Evolutionary conservation across 352 stramenopile genomes (phyloP), one percentile per base, ranked within the genome.

Genomic region (Globisporangium ultimum): DNA sequence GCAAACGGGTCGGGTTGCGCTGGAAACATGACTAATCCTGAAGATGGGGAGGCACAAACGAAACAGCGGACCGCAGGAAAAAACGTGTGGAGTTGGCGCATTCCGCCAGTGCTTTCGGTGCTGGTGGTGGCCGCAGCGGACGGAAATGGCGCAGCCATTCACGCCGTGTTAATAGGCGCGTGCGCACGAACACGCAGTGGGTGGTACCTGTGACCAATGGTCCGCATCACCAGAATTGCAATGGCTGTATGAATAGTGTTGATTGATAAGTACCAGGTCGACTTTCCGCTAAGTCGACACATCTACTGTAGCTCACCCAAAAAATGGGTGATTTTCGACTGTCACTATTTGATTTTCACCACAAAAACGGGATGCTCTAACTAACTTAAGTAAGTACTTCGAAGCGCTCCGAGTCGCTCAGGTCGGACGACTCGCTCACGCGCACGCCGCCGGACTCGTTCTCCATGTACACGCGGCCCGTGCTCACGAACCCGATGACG

Each of bases 381-480:
- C 21, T 45, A 17, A 14, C 34, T 65, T 53, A 88, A 4, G 76
- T 61, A 41, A 88, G 65, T 22, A 89, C 76, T 64, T 89, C 80
- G 43, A 89, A 89, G 10, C 80, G 76, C 11, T 88, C 76, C 53
- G 72, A 72, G 52, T 84, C 74, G 51, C 66, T 71, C 36, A 81
- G 70, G 57, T 62, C 58, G 11, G 70, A 80, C 15, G 80, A 87
- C 58, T 87, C 78, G 66, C 78, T 88, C 14, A 84, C 60, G 59
- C 80, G 78, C 50, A 90, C 80, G 48, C 80, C 76, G 34, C 74
- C 73, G 38, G 72, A 61, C 43, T 87, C 78, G 34, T 76, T 84
- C 58, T 90, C 80, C 80, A 90, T 87, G 63, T 88, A 90, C 43
- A 88, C 74, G 42, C 80, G 76, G 7, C 80, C 80, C 28, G 80